A percentile compares a stretch with the other conserved stretches of the same genome.
phyloP scores from a whole-genome alignment of 1,284 basidiomycete species.

The Kalmanozyma brasiliensis region DNA sequence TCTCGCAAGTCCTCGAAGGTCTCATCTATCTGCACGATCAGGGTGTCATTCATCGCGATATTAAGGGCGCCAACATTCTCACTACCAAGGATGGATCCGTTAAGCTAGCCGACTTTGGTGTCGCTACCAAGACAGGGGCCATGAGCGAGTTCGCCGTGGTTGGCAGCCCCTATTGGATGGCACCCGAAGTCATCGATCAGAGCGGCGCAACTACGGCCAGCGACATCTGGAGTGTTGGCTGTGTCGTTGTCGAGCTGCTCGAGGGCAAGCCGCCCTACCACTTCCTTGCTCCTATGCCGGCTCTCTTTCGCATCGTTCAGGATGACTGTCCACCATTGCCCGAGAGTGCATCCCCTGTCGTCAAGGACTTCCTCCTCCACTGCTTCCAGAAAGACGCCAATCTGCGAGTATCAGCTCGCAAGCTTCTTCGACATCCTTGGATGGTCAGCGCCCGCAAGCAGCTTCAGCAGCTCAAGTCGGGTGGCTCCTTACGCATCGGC shows the following conservation, averaged over 20 bases:
- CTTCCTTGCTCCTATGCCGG: slow-evolving; percentile 95
- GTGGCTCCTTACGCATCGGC: slow-evolving; percentile 70
- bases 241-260: slow-evolving; percentile 93
- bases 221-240: slow-evolving; percentile 95
- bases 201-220: slow-evolving; percentile 94
- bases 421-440: slow-evolving; percentile 92
- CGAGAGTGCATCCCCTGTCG: slow-evolving; percentile 86
- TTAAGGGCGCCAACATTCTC: slow-evolving; percentile 72
- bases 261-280: slow-evolving; percentile 97
- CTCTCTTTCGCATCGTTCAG: slow-evolving; percentile 95
- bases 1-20: slow-evolving; percentile 78
- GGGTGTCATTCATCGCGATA: slow-evolving; percentile 62
- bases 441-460: slow-evolving; percentile 86
- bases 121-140: slow-evolving; percentile 47
- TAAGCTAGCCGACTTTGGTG: slow-evolving; percentile 52
- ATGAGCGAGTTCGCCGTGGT: slow-evolving; percentile 69
- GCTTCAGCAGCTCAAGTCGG: slow-evolving; percentile 71
- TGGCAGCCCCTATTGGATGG: slow-evolving; percentile 67
- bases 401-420: slow-evolving; percentile 90
- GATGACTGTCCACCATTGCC: slow-evolving; percentile 96
- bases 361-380: slow-evolving; percentile 94
- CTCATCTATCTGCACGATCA: slow-evolving; percentile 64
- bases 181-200: slow-evolving; percentile 72
- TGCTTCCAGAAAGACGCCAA: slow-evolving; percentile 99
- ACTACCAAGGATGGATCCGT: slow-evolving; percentile 74